phyloP scores from a whole-genome alignment of 2,329 filamentous ascomycete species.

The Penicillium sp. region DNA sequence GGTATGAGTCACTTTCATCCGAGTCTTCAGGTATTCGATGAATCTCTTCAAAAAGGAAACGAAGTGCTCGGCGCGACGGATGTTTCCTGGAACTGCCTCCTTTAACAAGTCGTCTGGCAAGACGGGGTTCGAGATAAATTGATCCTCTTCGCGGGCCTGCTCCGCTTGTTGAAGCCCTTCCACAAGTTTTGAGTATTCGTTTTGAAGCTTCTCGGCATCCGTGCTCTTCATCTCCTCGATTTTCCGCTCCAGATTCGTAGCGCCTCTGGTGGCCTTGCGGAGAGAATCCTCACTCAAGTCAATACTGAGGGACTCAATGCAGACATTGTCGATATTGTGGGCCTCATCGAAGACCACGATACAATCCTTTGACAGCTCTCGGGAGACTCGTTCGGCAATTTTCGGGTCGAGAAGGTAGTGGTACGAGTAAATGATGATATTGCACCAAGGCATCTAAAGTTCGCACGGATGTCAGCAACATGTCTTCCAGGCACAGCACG shows the following conservation, averaged over 20 bases:
- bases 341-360: conserved; percentile 99
- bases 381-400: conserved; percentile 92
- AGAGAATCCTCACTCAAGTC: conserved; percentile 95
- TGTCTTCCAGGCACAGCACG: background rate
- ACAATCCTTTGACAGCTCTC: conserved; percentile 94
- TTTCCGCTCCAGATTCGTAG: conserved; percentile 84
- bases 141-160: conserved; percentile 86
- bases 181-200: conserved; percentile 93
- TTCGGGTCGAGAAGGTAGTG: conserved; percentile 98
- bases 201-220: conserved; percentile 90
- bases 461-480: background rate
- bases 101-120: conserved; percentile 91
- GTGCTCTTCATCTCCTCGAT: conserved; percentile 95
- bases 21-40: conserved; percentile 95
- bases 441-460: conserved; percentile 90
- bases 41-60: conserved; percentile 93
- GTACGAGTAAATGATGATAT: conserved; percentile 99
- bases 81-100: conserved; percentile 95
- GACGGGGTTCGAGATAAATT: conserved; percentile 95
- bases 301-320: conserved; percentile 95
- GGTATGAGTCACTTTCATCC: conserved; percentile 97
- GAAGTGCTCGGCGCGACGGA: conserved; percentile 93
- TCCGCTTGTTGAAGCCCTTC: conserved; percentile 87
- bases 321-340: conserved; percentile 99
- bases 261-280: conserved; percentile 85